Percentiles rank a stretch among this genome's conserved stretches.
Evolutionary conservation across 2,329 filamentous ascomycete species (phyloP).

Genomic region (Colletotrichum sp.): DNA sequence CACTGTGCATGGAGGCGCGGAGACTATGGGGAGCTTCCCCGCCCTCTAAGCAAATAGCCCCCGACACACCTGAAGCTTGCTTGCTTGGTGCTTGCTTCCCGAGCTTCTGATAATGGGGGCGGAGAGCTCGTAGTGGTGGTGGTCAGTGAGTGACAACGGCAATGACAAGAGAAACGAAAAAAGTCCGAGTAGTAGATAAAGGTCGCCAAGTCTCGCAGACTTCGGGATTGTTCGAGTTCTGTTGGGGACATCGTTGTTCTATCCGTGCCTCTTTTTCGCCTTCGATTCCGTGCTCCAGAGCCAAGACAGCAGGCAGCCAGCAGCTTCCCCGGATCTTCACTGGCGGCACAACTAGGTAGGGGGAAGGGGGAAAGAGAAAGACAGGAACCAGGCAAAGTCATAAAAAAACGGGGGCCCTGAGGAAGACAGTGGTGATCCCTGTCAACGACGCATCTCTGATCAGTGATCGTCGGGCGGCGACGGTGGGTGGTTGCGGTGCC

Average conservation of each 20-base stretch:
- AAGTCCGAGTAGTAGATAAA: neutral
- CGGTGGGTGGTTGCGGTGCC: neutral
- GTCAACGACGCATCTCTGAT: conserved; percentile 1
- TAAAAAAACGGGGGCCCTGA: neutral
- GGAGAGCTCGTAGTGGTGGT: neutral
- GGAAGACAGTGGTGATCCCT: conserved; percentile 8
- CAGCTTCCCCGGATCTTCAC: conserved; percentile 18
- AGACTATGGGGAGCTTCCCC: conserved; percentile 3
- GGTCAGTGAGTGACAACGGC: neutral
- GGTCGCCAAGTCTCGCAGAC: neutral
- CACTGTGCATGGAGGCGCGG: conserved; percentile 1
- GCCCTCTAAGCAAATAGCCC: neutral
- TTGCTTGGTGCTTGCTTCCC: neutral
- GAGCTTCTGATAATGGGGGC: neutral
- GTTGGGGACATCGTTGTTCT: neutral
- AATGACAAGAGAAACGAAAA: neutral
- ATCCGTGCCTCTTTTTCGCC: neutral
- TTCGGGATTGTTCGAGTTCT: neutral
- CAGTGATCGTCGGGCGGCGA: neutral
- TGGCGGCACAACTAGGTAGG: neutral
- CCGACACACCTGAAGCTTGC: neutral
- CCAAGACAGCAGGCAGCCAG: neutral
- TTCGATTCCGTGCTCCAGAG: neutral
- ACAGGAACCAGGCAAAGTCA: conserved; percentile 1
- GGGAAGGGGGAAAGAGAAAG: neutral